Evolutionary conservation across 192 early-diverging fungal species (phyloP), one percentile per base, ranked within the genome.

Genomic region (Geranomyces variabilis): DNA sequence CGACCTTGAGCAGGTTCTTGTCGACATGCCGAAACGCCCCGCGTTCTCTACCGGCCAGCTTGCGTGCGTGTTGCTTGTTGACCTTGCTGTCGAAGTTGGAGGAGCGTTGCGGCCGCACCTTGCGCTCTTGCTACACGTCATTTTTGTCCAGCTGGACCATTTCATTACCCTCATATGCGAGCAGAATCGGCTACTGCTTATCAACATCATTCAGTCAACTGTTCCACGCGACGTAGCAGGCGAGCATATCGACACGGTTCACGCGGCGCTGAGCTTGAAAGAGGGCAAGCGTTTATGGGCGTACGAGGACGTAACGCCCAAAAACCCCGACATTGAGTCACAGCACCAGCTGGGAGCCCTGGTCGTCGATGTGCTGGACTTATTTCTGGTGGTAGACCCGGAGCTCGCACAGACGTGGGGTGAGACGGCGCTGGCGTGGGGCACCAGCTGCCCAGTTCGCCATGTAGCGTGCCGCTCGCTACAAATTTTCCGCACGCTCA

Each of bases 401-500:
- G 43, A 77, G 15, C 55, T 85, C 29, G 49, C 69, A 22, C 75
- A 82, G 48, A 61, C 59, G 29, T 95, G 93, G 93, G 93, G 90
- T 0, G 88, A 90, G 67, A 86, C 85, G 5, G 92, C 93, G 0
- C 81, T 96, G 17, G 79, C 83, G 51, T 95, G 92, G 93, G 93
- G 91, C 3, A 91, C 91, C 1, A 83, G 80, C 28, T 95, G 93
- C 71, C 86, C 93, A 21, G 91, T 93, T 13, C 87, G 90, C 1
- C 92, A 95, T 75, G 86, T 93, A n/a, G 94, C 93, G 12, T 93
- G 91, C 69, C 79, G 92, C 14, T 94, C 93, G 0, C 89, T 96
- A 66, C 93, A 94, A 67, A 90, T 92, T 59, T 91, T 93, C 64
- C 83, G 92, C 21, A 83, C 82, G 0, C 61, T 96, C 8, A 83